A percentile compares a stretch with the other conserved stretches of the same genome.
Conservation (phyloP, 129 eudicot species). For the Flaveria linearis region DNA sequence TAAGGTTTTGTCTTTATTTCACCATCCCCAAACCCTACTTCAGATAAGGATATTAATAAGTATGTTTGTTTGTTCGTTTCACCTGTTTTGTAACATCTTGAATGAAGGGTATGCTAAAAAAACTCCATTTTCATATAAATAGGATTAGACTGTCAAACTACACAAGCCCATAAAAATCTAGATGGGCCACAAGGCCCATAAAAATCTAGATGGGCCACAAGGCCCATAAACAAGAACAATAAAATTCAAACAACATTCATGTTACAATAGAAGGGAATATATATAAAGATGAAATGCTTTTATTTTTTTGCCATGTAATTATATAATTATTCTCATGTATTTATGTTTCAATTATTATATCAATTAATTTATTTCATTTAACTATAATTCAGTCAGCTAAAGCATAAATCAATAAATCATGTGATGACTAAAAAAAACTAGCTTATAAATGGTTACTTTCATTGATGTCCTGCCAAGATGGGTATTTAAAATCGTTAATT, state of each 20-base stretch:
- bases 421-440: background rate
- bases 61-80: too few species aligned
- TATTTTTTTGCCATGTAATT: background rate
- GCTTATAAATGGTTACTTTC: background rate
- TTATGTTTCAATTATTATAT: background rate
- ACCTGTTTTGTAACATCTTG: background rate
- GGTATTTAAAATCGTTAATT: background rate
- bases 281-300: background rate
- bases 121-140: background rate
- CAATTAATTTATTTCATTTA: background rate
- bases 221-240: slow-evolving; percentile 12
- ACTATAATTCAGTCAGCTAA: background rate
- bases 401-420: background rate
- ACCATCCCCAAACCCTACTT: too few species aligned
- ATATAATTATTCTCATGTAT: background rate
- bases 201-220: background rate
- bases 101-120: background rate
- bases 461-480: background rate
- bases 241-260: background rate
- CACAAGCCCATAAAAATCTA: background rate
- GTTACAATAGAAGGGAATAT: background rate
- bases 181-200: slow-evolving; percentile 16
- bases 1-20: too few species aligned
- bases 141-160: background rate
- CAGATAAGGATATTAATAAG: too few species aligned